phyloP scores from a whole-genome alignment of 352 stramenopile genomes.

The Pythium volutum region DNA sequence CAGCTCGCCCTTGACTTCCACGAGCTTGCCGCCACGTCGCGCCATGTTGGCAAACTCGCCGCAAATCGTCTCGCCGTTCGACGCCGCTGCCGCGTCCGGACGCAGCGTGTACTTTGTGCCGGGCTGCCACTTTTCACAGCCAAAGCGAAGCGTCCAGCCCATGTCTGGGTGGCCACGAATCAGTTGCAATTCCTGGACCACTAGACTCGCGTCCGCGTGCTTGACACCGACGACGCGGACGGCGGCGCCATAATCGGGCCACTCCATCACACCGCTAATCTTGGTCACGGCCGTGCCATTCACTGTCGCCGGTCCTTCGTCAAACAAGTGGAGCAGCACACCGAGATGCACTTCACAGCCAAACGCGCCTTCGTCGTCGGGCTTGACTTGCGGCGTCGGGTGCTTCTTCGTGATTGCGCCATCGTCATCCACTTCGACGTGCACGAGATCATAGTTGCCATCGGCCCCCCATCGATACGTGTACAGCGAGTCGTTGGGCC shows the following conservation, averaged over 20 bases:
- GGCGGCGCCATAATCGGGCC: constrained; percentile 78
- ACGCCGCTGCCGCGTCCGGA: neutral
- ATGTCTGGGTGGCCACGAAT: constrained; percentile 80
- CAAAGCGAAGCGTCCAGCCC: constrained; percentile 87
- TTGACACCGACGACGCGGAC: constrained; percentile 59
- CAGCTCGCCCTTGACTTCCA: constrained; percentile 67
- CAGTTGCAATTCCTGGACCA: constrained; percentile 80
- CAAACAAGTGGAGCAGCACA: constrained; percentile 70
- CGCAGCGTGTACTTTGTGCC: constrained; percentile 80
- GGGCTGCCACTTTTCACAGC: constrained; percentile 82
- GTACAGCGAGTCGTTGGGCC: constrained; percentile 86
- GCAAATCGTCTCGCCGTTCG: constrained; percentile 25
- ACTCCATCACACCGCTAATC: constrained; percentile 69
- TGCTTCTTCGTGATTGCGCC: constrained; percentile 69
- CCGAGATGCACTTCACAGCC: constrained; percentile 76
- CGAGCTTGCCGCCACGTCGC: constrained; percentile 49
- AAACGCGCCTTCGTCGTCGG: constrained; percentile 73
- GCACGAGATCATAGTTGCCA: constrained; percentile 82
- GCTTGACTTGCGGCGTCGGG: constrained; percentile 64
- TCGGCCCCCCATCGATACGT: constrained; percentile 88
- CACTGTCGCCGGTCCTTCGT: constrained; percentile 10
- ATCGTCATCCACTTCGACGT: constrained; percentile 81
- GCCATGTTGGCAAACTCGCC: constrained; percentile 61
- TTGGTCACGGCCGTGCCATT: constrained; percentile 24
- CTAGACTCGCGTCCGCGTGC: constrained; percentile 54